Evolutionary conservation across 495 filamentous ascomycete genomes (phyloP).

Genomic region (Staphylotrichum tortipilum): DNA sequence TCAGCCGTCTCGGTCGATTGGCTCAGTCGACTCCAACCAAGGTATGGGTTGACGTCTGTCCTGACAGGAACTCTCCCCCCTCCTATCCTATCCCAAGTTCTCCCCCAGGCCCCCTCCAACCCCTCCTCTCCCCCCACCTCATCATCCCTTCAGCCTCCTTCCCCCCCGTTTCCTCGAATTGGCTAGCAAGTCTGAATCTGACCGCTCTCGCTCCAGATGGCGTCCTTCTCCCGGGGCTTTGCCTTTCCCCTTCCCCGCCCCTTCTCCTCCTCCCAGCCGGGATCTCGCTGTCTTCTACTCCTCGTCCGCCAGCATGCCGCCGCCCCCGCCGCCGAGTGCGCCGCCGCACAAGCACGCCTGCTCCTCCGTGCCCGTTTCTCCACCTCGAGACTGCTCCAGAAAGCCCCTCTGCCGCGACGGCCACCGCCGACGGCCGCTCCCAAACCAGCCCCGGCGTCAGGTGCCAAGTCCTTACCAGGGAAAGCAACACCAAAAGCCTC

Average conservation of each 20-base stretch:
- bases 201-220: constrained; percentile 8
- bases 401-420: not conserved
- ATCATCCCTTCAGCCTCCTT: too few relatives aligned
- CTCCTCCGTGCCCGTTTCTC: constrained; percentile 5
- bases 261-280: too few relatives aligned
- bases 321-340: constrained; percentile 7
- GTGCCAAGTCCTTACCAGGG: not conserved
- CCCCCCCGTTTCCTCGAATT: too few relatives aligned
- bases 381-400: constrained; percentile 12
- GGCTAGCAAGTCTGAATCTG: not conserved
- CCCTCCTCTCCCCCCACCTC: too few relatives aligned
- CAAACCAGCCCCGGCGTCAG: not conserved
- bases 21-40: too few relatives aligned
- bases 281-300: too few relatives aligned
- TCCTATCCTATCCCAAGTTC: too few relatives aligned
- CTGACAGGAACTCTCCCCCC: too few relatives aligned
- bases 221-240: constrained; percentile 19
- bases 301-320: constrained; percentile 9
- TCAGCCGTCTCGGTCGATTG: too few relatives aligned
- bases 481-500: constrained; percentile 1
- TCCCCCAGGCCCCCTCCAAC: too few relatives aligned
- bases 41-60: too few relatives aligned
- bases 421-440: not conserved
- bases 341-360: not conserved
- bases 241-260: too few relatives aligned